Base-by-base conservation (phyloP, 495 filamentous ascomycete species). In the Aspergillus sclerotiicarbonarius region DNA sequence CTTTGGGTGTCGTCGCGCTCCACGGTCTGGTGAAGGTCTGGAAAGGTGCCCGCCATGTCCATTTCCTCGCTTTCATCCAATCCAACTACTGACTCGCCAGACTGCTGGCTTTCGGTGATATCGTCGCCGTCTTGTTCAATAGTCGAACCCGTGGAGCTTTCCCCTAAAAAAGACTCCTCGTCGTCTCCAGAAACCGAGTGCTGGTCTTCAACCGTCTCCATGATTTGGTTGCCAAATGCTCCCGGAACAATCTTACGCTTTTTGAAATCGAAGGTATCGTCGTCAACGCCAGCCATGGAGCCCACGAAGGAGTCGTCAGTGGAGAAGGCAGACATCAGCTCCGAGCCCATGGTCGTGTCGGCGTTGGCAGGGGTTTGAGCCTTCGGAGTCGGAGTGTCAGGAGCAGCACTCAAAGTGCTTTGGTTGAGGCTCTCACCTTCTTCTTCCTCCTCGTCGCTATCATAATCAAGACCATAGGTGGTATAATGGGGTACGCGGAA, bases 401-500 rank as follows among this genome's bases (percentile, higher is more conserved):
- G 83, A 69, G 75, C 76, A 56, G 75, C 80, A 71, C 82, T 84
- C 51, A 85, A 70, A 59, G 78, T 78, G 72, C 81, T 87, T 64
- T 81, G 76, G 53, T 75, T 75, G 68, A 76, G 71, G 66, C 70
- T 77, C 69, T 78, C 69, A 73, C 68, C 84, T 63, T 74, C 76
- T 49, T 82, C 76, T 49, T 82, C 83, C 15, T 85, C 82, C 35
- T 91, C 89, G 46, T 91, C 87, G 25, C 90, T 89, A 44, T 92
- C 89, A 61, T 94, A 90, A 60, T 91, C 88, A 50, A 97, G 78
- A n/a, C 87, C 91, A 69, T 98, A 98, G 8, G 91, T 96, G 15
- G 91, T 96, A 72, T 92, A 98, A 72, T 98, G 94, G 58, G 91
- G 85, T 39, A 98, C 94, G 18, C 78, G 86, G 76, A 98, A 98